Evolutionary conservation across 176 grass and related monocot genomes (phyloP), one percentile per base, ranked within the genome.

Genomic region (Musa acuminata): DNA sequence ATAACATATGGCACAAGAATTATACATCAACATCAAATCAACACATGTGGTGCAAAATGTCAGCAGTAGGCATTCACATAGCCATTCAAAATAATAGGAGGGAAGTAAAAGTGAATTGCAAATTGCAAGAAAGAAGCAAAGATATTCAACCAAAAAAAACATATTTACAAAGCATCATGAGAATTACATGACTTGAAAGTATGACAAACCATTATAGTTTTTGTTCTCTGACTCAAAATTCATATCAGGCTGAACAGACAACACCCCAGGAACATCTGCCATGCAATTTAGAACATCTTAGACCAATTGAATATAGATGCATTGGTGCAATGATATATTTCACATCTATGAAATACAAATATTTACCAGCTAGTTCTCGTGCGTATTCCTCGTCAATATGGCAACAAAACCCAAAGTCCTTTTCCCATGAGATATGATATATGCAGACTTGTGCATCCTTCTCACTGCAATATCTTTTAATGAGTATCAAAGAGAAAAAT

Each of bases 401-500:
- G 73, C 90, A 99, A 67, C 90, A 94, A 84, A 99, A 99, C 19
- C 95, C 86, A 83, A 91, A 94, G 82, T 94, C 55, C 53, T 77
- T 84, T 14, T 91, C 86, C 90, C 95, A 91, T 71, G 95, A 94
- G 43, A 94, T 80, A 69, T 87, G 68, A 81, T 89, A 91, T 82
- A 99, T 94, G 73, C 90, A 85, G 54, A 89, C 95, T 84, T 99
- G 90, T 43, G 95, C 88, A 82, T 99, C 90, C 63, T 94, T 87
- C 80, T 94, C 88, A 54, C 90, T 99, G 67, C 68, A 84, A 85
- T 65, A 58, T 27, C 73, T 19, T 25, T 49, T 62, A 58, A 62
- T 24, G 20, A 20, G 52, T 60, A 35, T 72, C 4, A 49, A 72
- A 25, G 17, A 55, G 55, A 72, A 62, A 23, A 62, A 22, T 58